These are phyloP conservation scores for Austroboletus eburneus DNA, from an alignment of 768 basidiomycete species.

Conservation along the genomic window DNA sequence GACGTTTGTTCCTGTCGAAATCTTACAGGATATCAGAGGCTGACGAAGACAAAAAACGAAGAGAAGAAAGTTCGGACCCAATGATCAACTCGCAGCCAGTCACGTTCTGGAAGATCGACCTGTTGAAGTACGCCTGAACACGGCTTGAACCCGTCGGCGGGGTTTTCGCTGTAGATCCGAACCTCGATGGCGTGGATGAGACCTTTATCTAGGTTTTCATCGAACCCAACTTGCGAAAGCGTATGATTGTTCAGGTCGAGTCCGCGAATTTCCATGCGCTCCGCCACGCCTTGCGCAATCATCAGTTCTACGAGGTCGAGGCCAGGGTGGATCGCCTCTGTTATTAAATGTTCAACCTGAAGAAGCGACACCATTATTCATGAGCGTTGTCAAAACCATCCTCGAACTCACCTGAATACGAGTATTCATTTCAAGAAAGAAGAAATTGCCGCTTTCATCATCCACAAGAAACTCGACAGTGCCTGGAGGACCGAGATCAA, in stretches of 20 bases:
- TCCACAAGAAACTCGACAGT: slow-evolving; percentile 68
- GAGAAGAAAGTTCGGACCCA: slow-evolving; percentile 40
- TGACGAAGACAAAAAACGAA: background rate
- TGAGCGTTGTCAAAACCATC: background rate
- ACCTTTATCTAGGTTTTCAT: slow-evolving; percentile 15
- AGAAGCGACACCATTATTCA: background rate
- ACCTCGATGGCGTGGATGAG: slow-evolving; percentile 47
- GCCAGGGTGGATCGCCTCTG: slow-evolving; percentile 49
- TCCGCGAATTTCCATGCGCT: slow-evolving; percentile 21
- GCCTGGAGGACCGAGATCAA: slow-evolving; percentile 30
- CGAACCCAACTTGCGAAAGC: slow-evolving; percentile 40
- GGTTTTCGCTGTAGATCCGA: slow-evolving; percentile 62
- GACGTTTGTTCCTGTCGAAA: slow-evolving; percentile 47
- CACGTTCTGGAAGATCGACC: slow-evolving; percentile 39
- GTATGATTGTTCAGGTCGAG: slow-evolving; percentile 16
- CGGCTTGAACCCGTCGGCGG: slow-evolving; percentile 51
- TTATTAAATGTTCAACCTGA: slow-evolving; percentile 66
- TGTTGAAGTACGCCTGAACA: slow-evolving; percentile 59
- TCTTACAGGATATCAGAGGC: slow-evolving; percentile 22
- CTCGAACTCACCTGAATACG: slow-evolving; percentile 45
- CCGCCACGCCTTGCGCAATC: slow-evolving; percentile 51
- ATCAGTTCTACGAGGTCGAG: slow-evolving; percentile 64
- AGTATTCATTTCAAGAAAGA: slow-evolving; percentile 72
- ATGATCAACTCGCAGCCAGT: slow-evolving; percentile 59
- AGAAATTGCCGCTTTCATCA: slow-evolving; percentile 48